Evolutionary conservation across 2,329 filamentous ascomycete species (phyloP), one percentile per base, ranked within the genome.

Genomic region (Aureobasidium sp.): DNA sequence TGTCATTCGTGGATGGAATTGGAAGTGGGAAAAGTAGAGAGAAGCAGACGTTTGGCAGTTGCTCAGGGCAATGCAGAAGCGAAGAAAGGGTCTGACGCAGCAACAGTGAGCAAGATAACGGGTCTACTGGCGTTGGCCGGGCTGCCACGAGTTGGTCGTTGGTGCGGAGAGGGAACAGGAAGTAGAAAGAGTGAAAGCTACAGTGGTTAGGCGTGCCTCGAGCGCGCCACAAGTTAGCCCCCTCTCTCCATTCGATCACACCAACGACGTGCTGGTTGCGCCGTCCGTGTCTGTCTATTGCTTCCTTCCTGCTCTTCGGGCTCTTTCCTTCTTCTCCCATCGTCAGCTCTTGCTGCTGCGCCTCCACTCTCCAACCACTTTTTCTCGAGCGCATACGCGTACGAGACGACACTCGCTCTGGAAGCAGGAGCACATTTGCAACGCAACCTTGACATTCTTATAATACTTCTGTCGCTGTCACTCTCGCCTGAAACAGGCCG

Each of bases 211-310:
- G 44, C 44, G 25, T 48, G 44, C 44, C 30, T 48, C 44, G 44
- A 48, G 44, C 44, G 16, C 30, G 44, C 44, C 44, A 45, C 32
- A 48, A 35, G 19, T 37, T 17, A 48, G 32, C 44, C 44, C 44
- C 44, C 32, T 48, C 44, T 48, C 44, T 25, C 38, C 42, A 35
- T 48, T 48, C 29, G 29, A 27, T 35, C 32, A 27, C 41, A 32
- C 41, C 17, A 45, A 48, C 44, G 44, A 48, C 44, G 44, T 48
- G 44, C 44, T 48, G 44, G 44, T 48, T 48, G 44, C 44, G 44
- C 44, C 44, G 44, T 48, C n/a, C 12, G 6, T 29, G 6, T 6
- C 27, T 29, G 12, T 29, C 27, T 29, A 7, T 35, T 35, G 11
- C 32, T 35, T 35, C 32, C 32, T 6, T 35, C 32, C n/a, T 35